Evolutionary conservation across 1,139 yeast genomes (phyloP).

Genomic region (Petasospora fabianii): DNA sequence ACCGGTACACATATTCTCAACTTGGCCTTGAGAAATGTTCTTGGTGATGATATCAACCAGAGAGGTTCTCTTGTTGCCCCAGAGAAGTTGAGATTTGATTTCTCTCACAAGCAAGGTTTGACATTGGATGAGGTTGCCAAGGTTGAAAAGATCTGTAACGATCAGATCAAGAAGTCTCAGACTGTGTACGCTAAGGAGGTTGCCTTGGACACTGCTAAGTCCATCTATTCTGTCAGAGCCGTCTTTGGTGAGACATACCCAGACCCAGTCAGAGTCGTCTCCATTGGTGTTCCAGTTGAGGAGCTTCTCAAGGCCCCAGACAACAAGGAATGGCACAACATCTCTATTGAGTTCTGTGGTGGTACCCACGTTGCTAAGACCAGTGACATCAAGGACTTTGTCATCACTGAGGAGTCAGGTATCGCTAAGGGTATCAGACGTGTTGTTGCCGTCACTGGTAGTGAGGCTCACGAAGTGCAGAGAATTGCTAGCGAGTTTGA

Average conservation of each 20-base stretch:
- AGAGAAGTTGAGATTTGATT: conserved; percentile 93
- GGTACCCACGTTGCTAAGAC: conserved; percentile 96
- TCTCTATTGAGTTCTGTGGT: conserved; percentile 95
- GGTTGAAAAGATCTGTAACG: conserved; percentile 73
- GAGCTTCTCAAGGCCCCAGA: conserved; percentile 69
- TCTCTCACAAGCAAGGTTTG: conserved; percentile 84
- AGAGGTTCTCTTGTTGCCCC: conserved; percentile 96
- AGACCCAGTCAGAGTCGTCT: conserved; percentile 96
- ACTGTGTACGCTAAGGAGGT: conserved; percentile 83
- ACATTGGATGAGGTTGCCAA: conserved; percentile 63
- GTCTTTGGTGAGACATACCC: conserved; percentile 99
- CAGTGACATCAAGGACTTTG: conserved; percentile 87
- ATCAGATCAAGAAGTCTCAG: conserved; percentile 65
- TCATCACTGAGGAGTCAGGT: conserved; percentile 91
- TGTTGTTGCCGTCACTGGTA: conserved; percentile 94
- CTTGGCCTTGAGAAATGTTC: conserved; percentile 77
- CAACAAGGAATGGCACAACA: conserved; percentile 67
- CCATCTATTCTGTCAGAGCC: conserved; percentile 86
- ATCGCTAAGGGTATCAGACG: conserved; percentile 98
- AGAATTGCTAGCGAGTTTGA: conserved; percentile 72
- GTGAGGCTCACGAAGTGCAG: conserved; percentile 87
- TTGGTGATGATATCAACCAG: conserved; percentile 90
- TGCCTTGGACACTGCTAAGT: conserved; percentile 63
- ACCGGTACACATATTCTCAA: conserved; percentile 96
- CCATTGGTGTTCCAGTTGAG: conserved; percentile 88